These are phyloP conservation scores for Pycnococcus provasolii DNA, from an alignment of 139 green algal species.

Conservation along the genomic window DNA sequence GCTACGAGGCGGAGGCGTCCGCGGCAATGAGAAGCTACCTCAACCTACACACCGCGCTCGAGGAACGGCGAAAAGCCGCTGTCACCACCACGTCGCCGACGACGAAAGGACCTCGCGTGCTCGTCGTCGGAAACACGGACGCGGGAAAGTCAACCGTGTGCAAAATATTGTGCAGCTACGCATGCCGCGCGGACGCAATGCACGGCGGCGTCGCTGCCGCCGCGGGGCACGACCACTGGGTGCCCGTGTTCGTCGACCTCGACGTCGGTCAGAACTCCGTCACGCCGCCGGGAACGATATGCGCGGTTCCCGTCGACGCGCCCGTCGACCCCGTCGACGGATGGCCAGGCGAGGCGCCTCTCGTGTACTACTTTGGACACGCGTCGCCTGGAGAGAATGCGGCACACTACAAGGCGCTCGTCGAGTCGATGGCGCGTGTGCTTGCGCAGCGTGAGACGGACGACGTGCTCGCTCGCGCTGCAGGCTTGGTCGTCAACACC, in stretches of 20 bases:
- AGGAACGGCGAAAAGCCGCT: conserved; percentile 29
- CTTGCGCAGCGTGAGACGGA: conserved; percentile 36
- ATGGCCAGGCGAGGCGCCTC: conserved; percentile 27
- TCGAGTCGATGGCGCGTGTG: conserved; percentile 57
- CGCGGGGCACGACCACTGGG: conserved; percentile 40
- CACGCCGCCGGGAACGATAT: conserved; percentile 64
- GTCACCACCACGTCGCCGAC: background rate
- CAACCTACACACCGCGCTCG: conserved; percentile 56
- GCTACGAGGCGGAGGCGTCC: conserved; percentile 59
- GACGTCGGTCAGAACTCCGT: conserved; percentile 81
- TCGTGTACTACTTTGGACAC: conserved; percentile 76
- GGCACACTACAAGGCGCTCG: conserved; percentile 58
- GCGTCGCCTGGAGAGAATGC: conserved; percentile 54
- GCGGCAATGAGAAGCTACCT: conserved; percentile 69
- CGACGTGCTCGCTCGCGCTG: conserved; percentile 28
- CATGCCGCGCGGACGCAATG: background rate
- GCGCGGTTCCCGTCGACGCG: conserved; percentile 57
- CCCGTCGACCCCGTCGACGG: conserved; percentile 65
- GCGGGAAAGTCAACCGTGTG: conserved; percentile 71
- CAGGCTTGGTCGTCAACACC: conserved; percentile 79
- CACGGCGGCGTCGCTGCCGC: conserved; percentile 23
- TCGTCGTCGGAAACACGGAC: conserved; percentile 68
- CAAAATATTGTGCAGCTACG: conserved; percentile 73
- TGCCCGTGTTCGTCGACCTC: conserved; percentile 68
- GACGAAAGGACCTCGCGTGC: conserved; percentile 3